A percentile compares a stretch with the other conserved stretches of the same genome.
phyloP scores from a whole-genome alignment of 371 early-diverging fungal genomes.

The Mortierella sp. region DNA sequence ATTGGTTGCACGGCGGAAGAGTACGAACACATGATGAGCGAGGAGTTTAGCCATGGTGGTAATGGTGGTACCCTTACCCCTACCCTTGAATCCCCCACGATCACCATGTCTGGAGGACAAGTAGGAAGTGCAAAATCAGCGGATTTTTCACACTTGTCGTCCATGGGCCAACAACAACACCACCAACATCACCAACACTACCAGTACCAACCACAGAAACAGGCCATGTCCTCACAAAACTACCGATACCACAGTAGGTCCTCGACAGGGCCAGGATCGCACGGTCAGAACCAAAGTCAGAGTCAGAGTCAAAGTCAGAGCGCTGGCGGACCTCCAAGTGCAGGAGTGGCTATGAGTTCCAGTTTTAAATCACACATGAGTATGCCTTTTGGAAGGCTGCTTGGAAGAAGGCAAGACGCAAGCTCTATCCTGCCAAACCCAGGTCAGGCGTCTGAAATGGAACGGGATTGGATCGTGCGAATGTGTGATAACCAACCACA shows the following conservation, averaged over 20 bases:
- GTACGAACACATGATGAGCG: slow-evolving; percentile 51
- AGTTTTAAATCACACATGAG: slow-evolving; percentile 42
- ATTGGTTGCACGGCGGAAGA: slow-evolving; percentile 58
- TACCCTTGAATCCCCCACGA: slow-evolving; percentile 32
- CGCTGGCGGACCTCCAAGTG: slow-evolving; percentile 6
- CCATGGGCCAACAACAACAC: slow-evolving; percentile 20
- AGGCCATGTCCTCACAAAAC: slow-evolving; percentile 35
- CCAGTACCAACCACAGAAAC: slow-evolving; percentile 24
- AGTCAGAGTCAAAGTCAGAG: too few relatives aligned
- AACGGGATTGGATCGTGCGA: slow-evolving; percentile 60
- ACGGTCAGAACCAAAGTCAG: too few relatives aligned
- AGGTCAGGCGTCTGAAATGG: slow-evolving; percentile 57
- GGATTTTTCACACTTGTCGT: slow-evolving; percentile 34
- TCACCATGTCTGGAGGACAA: slow-evolving; percentile 8
- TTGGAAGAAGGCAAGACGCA: slow-evolving; percentile 41
- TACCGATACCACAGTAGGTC: slow-evolving; percentile 52
- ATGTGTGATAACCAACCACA: slow-evolving; percentile 63
- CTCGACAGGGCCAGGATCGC: slow-evolving; percentile 29
- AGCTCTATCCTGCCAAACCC: slow-evolving; percentile 62
- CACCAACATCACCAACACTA: slow-evolving; percentile 27
- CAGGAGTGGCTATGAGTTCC: slow-evolving; percentile 23
- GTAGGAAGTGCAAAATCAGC: slow-evolving; percentile 39
- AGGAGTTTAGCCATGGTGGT: slow-evolving; percentile 3
- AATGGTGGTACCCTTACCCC: slow-evolving; percentile 37
- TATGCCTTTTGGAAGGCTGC: slow-evolving; percentile 16